Evolutionary conservation across 345 rosid genomes (phyloP).

Genomic region (Odontarrhena argentea): DNA sequence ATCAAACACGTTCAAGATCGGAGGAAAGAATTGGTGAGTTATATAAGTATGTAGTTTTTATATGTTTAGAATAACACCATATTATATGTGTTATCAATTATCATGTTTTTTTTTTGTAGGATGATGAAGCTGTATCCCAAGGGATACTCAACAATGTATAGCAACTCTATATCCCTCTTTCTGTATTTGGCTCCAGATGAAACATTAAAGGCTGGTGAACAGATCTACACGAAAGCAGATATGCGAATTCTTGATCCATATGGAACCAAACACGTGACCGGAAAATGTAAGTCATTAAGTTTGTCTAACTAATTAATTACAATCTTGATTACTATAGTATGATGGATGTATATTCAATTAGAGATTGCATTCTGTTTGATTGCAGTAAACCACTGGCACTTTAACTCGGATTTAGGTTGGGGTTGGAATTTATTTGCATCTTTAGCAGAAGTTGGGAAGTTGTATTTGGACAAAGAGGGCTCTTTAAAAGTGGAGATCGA

Average conservation of each 20-base stretch:
- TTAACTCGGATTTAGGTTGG: not conserved
- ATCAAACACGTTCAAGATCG: no score
- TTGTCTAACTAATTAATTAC: not conserved
- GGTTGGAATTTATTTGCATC: not conserved
- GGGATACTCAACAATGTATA: not conserved
- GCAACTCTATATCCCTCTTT: not conserved
- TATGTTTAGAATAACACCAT: no score
- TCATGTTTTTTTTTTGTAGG: not conserved
- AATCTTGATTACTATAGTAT: not conserved
- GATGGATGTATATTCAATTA: not conserved
- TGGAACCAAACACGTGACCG: not conserved
- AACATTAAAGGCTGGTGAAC: not conserved
- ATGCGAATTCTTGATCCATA: conserved; percentile 1
- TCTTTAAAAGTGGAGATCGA: conserved; percentile 8
- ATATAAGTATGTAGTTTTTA: no score
- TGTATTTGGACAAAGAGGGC: conserved; percentile 24
- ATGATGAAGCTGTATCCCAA: not conserved
- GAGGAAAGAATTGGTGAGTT: no score
- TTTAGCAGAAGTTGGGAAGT: not conserved
- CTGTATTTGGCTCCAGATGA: not conserved
- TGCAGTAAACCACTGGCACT: not conserved
- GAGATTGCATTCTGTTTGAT: not conserved
- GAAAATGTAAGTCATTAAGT: no score
- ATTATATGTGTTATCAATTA: not conserved
- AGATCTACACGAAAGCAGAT: not conserved